Evolutionary conservation across 2,329 filamentous ascomycete genomes (phyloP).

Genomic region (Peltaster fructicola): DNA sequence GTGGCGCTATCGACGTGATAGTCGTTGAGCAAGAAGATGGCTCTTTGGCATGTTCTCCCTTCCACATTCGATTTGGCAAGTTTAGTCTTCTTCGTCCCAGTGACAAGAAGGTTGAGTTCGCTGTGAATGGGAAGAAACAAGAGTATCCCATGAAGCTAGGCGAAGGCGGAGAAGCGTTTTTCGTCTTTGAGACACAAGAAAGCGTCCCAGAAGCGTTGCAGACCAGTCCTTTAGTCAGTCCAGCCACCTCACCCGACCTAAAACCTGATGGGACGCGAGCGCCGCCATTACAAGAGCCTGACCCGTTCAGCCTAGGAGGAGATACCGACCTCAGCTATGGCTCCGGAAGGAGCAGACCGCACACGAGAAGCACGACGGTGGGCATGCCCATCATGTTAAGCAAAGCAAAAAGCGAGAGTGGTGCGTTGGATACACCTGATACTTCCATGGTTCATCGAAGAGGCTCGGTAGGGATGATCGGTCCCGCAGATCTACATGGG

Average conservation of each 20-base stretch:
- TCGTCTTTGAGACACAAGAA: constrained; percentile 90
- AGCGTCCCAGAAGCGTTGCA: constrained; percentile 84
- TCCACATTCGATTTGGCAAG: constrained; percentile 97
- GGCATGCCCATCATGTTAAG: constrained; percentile 8
- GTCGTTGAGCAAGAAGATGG: constrained; percentile 93
- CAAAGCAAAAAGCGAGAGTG: constrained; percentile 30
- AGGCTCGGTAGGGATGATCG: constrained; percentile 9
- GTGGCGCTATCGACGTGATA: constrained; percentile 96
- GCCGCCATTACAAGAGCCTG: constrained; percentile 45
- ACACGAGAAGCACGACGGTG: constrained; percentile 13
- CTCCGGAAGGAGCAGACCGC: constrained; percentile 4
- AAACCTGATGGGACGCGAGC: constrained; percentile 30
- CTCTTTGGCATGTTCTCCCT: constrained; percentile 75
- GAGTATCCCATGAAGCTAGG: constrained; percentile 96
- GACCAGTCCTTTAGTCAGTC: constrained; percentile 84
- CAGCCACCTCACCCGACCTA: constrained; percentile 62
- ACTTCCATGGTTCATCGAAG: constrained; percentile 4
- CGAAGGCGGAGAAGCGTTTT: constrained; percentile 94
- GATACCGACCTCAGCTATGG: constrained; percentile 5
- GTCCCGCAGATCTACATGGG: constrained; percentile 2
- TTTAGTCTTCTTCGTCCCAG: constrained; percentile 88
- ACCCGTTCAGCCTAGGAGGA: constrained; percentile 48
- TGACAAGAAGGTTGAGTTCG: constrained; percentile 98
- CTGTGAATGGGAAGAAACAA: constrained; percentile 81
- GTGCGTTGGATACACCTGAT: constrained; percentile 16